Evolutionary conservation across 1,139 yeast species (phyloP).

Genomic region (Geotrichum bryndzae): DNA sequence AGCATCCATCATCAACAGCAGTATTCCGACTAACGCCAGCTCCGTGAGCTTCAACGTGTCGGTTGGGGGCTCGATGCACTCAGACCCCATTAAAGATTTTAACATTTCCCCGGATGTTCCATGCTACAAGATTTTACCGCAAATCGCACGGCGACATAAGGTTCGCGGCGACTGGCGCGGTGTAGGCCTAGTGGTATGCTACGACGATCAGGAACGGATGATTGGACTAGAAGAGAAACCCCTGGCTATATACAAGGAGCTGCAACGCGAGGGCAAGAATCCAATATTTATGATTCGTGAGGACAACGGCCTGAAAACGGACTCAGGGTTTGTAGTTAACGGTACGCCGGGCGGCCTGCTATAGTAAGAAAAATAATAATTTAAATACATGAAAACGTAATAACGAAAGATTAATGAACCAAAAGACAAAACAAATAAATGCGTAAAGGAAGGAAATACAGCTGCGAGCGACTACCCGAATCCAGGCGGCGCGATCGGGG

Average conservation of each 20-base stretch:
- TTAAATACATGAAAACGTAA: neutral
- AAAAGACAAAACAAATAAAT: neutral
- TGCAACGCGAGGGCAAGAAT: constrained; percentile 79
- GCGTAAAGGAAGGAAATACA: neutral
- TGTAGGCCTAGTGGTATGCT: constrained; percentile 83
- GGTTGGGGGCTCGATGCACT: constrained; percentile 2
- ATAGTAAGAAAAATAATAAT: constrained; percentile 12
- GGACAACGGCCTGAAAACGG: constrained; percentile 45
- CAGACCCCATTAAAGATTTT: constrained; percentile 18
- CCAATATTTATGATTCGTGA: constrained; percentile 93
- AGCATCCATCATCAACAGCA: constrained; percentile 3
- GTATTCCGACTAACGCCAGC: neutral
- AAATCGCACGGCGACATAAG: constrained; percentile 82
- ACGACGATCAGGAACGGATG: constrained; percentile 84
- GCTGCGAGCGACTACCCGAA: neutral
- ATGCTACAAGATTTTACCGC: constrained; percentile 80
- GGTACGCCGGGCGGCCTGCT: constrained; percentile 37
- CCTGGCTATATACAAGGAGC: constrained; percentile 76
- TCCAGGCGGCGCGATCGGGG: constrained; percentile 15
- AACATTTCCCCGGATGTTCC: constrained; percentile 56
- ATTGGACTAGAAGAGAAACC: constrained; percentile 84
- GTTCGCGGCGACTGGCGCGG: constrained; percentile 82
- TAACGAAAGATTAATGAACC: neutral
- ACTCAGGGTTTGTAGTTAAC: constrained; percentile 29
- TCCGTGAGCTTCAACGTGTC: constrained; percentile 3